Evolutionary conservation across 164 flowering plant genomes (phyloP), one percentile per base, ranked within the genome.

Genomic region (Stephania japonica): DNA sequence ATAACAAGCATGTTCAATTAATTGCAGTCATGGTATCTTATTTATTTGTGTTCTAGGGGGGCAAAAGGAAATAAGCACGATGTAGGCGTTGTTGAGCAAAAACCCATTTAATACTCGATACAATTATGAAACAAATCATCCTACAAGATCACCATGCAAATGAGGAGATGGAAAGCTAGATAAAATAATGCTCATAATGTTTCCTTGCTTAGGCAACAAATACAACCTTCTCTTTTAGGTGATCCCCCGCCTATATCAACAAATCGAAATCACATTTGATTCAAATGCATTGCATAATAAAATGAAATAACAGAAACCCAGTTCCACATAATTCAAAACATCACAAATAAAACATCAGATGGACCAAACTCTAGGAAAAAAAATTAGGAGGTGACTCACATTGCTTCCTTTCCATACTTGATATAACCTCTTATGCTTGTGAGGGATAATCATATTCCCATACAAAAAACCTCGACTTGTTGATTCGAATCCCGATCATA

Each of bases 341-440:
- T 0, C 19, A 18, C 14, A 42, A n/a, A 38, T 6, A 67, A 67
- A 67, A 16, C 21, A 27, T 7, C 53, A 12, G 10, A 47, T 12
- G 53, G 16, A 16, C 2, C 16, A 16, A 47, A 47, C 9, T 47
- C 3, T 7, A 47, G 53, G 53, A 23, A 62, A 42, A 27, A 27
- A 27, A 27, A 27, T 1, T 1, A 27, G 23, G 70, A 24, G 21
- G 2, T 32, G 38, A 69, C 81, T 68, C 69, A 79, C 78, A 53
- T 75, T 79, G 68, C 71, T 79, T 61, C 78, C 74, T 56, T 73
- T 73, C 78, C 76, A 73, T 53, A 66, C 18, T 70, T 72, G 65
- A 74, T 68, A 74, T 3, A 74, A 68, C 68, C 72, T 74, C 67
- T 70, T 74, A 42, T 61, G 76, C 43, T 42, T 73, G 42, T 63